Evolutionary conservation across 1,284 basidiomycete genomes (phyloP), one percentile per base, ranked within the genome.

Genomic region (Apiotrichum sp.): DNA sequence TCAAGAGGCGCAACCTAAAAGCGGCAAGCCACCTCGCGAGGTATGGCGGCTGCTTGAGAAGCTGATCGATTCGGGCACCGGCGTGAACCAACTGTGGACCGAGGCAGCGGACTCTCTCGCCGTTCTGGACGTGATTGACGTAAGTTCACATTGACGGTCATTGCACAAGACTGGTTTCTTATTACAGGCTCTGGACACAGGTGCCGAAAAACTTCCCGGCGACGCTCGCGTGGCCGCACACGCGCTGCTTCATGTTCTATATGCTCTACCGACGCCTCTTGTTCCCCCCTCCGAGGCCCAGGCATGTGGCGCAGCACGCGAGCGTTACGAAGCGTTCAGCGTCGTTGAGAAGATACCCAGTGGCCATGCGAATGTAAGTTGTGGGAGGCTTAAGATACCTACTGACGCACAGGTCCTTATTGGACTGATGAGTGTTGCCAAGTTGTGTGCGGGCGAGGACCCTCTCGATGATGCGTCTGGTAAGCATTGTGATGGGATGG

Each of bases 21-120:
- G 6, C 46, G 7, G 35, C 5, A 67, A 65, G 53, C 65, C 72
- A 9, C 68, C 67, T 0, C 62, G 56, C 10, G 66, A 70, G 52
- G 51, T 72, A 2, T 74, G 72, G 72, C 60, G 61, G 6, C 50
- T 72, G 16, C 55, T 74, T 16, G 72, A 74, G 48, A 59, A 61
- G 11, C 62, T 74, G 9, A 74, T 74, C 68, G 60, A 59, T 7
- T 53, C 51, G 10, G 65, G 65, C 2, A n/a, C 46, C 9, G 57
- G 57, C 10, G 44, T 55, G 1, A 54, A 59, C 11, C 51, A 45
- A 2, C 57, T 69, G 6, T 71, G 69, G 66, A 54, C 55, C 1
- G 56, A 55, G 1, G 45, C 50, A 2, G 52, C 41, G 8, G 56
- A 61, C 22, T 16, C 55, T 3, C 29, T 44, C 1, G 61, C 55